Base-by-base conservation (phyloP, 495 filamentous ascomycete species). In the Penicillium salamii region DNA sequence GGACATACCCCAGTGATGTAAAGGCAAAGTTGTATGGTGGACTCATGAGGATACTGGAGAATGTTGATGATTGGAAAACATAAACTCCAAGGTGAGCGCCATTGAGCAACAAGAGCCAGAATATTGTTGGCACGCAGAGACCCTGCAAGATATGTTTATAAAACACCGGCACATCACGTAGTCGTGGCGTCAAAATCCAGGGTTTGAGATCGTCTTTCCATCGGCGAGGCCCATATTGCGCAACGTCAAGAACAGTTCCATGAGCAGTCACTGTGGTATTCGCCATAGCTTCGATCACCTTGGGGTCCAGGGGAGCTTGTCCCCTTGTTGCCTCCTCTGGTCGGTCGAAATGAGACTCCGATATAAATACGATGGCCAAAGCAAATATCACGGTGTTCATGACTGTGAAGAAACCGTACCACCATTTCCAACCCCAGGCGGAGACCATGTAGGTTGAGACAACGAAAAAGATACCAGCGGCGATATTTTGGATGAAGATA, bases 41-140 rank as follows among this genome's bases (percentile, higher is more conserved):
- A 6, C 43, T 18, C 37, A 52, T 46, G 17, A 63, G 44, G 21
- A 60, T 46, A 17, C 17, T 37, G 1, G 54, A 31, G 33, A 60
- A 63, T 14, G 54, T 57, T 3, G 61, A 42, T 12, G 52, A 34
- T 19, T 54, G 44, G 37, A 63, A 55, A 23, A 63, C 57, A 18
- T 63, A 63, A 21, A 56, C 47, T 2, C 60, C 60, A 3, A 63
- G 54, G 21, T 49, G 36, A 23, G 54, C 53, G 20, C 61, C 54
- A 14, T 63, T 63, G 5, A 63, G 42, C 12, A 63, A 26, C 7
- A 63, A 33, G 2, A 63, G 48, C 61, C 57, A 63, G 9, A 60
- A 15, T 7, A 51, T 58, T 20, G 50, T 58, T 4, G 61, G 61
- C 18, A 63, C 47, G 28, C 42, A 49, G 9, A 63, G 14, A 0